Percentiles rank a stretch among this genome's conserved stretches.
Evolutionary conservation across 768 basidiomycete species (phyloP).

Genomic region (Amanita polypyramis): DNA sequence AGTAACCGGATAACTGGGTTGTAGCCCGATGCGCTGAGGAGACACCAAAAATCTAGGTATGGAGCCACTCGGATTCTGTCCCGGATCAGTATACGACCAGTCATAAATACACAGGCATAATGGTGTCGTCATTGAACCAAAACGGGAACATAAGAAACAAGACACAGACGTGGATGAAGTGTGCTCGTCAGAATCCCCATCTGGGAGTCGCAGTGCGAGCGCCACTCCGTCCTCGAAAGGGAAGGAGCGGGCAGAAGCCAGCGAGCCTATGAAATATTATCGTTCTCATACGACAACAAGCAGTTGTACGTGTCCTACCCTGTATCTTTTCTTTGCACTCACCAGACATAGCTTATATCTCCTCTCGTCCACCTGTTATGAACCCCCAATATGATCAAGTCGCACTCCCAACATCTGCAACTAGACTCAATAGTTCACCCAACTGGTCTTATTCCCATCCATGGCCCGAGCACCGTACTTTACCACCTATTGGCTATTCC

Average conservation of each 20-base stretch:
- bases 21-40: conserved; percentile 71
- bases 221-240: conserved; percentile 35
- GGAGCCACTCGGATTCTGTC: conserved; percentile 10
- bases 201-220: conserved; percentile 36
- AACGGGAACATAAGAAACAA: conserved; percentile 15
- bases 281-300: conserved; percentile 47
- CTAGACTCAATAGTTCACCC: conserved; percentile 29
- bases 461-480: conserved; percentile 24
- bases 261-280: conserved; percentile 50
- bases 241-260: conserved; percentile 22
- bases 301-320: conserved; percentile 22
- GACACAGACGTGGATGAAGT: conserved; percentile 21
- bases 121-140: conserved; percentile 52
- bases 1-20: conserved; percentile 8
- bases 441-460: conserved; percentile 32
- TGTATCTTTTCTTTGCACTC: conserved; percentile 2
- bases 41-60: conserved; percentile 74
- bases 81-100: conserved; percentile 5
- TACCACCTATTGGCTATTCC: conserved; percentile 25
- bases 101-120: conserved; percentile 39
- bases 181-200: conserved; percentile 26
- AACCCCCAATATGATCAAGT: conserved; percentile 34
- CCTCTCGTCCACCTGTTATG: conserved; percentile 29
- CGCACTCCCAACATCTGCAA: conserved; percentile 43
- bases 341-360: conserved; percentile 26